These are phyloP conservation scores for Paracoccidioides lutzii DNA, from an alignment of 2,329 filamentous ascomycete species.

Conservation along the genomic window DNA sequence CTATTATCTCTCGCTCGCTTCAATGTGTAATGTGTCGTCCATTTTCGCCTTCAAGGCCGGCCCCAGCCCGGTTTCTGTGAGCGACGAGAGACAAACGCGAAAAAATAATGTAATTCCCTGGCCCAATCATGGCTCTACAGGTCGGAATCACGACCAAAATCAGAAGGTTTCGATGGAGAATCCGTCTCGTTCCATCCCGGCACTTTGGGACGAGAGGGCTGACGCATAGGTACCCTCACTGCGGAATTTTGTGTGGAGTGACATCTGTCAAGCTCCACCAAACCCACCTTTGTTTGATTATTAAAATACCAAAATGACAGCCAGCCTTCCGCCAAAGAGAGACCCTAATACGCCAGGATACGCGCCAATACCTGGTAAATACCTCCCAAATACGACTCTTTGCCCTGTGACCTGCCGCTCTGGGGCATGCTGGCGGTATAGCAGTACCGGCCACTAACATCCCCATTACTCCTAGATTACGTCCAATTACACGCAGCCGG, in stretches of 20 bases:
- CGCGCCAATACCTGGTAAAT: not conserved
- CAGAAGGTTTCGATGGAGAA: not conserved
- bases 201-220: not conserved
- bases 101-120: too few species aligned
- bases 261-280: not conserved
- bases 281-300: not conserved
- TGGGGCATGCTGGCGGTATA: not conserved
- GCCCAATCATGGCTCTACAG: too few species aligned
- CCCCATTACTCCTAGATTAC: not conserved
- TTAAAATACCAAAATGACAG: constrained; percentile 2
- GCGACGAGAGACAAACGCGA: too few species aligned
- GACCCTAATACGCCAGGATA: not conserved
- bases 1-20: too few species aligned
- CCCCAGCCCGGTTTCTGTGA: too few species aligned
- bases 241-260: not conserved
- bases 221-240: not conserved
- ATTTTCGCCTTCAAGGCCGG: too few species aligned
- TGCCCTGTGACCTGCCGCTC: not conserved
- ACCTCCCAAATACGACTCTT: not conserved
- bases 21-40: too few species aligned
- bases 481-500: too few species aligned
- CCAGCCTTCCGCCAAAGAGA: not conserved
- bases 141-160: too few species aligned
- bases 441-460: not conserved
- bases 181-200: not conserved